phyloP scores from a whole-genome alignment of 139 green algal species.

The Parachlorella kessleri region DNA sequence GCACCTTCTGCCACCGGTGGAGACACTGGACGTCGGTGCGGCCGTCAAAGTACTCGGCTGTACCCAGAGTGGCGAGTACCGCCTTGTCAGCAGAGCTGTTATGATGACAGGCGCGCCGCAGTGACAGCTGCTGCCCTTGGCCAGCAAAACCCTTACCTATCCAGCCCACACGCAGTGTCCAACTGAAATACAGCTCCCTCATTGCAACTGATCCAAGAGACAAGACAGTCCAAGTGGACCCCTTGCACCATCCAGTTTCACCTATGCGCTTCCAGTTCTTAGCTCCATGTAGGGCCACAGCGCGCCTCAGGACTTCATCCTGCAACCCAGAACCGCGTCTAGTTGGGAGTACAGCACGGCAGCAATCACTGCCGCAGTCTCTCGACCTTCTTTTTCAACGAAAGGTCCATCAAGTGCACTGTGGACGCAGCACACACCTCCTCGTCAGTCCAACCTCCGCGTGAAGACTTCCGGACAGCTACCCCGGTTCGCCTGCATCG shows the following conservation, averaged over 20 bases:
- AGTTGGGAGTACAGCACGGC: background rate
- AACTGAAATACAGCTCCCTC: background rate
- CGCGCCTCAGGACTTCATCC: slow-evolving; percentile 77
- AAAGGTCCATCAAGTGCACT: background rate
- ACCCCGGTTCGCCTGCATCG: background rate
- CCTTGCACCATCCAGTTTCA: slow-evolving; percentile 22
- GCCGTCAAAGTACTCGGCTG: slow-evolving; percentile 76
- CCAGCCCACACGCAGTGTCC: background rate
- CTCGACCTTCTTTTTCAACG: background rate
- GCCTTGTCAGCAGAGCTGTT: background rate
- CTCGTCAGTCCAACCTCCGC: slow-evolving; percentile 21
- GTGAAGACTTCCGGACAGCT: background rate
- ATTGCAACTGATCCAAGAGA: too few relatives aligned
- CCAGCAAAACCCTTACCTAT: background rate
- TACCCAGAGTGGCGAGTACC: background rate
- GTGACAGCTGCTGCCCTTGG: background rate
- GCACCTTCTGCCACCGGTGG: slow-evolving; percentile 90
- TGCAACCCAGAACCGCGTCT: slow-evolving; percentile 33
- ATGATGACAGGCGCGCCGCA: background rate
- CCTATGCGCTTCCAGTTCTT: slow-evolving; percentile 91
- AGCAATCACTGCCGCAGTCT: background rate
- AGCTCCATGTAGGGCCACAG: slow-evolving; percentile 71
- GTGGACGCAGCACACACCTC: slow-evolving; percentile 9
- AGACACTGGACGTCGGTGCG: slow-evolving; percentile 90
- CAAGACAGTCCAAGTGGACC: background rate